Conservation (phyloP, 805 yeast species). For the Candida corydali region DNA sequence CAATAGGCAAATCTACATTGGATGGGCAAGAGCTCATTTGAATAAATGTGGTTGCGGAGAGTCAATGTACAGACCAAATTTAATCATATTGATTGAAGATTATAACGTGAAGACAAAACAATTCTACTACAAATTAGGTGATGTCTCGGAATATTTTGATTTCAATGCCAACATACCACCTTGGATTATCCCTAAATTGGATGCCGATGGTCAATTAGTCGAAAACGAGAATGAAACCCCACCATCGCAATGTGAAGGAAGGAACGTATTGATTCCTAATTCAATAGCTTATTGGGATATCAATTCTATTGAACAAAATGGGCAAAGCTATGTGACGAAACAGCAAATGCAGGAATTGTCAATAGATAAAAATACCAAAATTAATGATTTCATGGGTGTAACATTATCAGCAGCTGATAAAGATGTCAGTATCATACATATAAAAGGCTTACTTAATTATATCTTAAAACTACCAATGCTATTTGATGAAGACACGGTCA, state of each 20-base stretch:
- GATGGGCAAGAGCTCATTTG: slow-evolving; percentile 39
- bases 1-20: slow-evolving; percentile 33
- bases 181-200: slow-evolving; percentile 19
- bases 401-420: slow-evolving; percentile 34
- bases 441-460: slow-evolving; percentile 26
- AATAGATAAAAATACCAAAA: slow-evolving; percentile 8
- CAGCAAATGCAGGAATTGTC: too few relatives aligned
- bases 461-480: slow-evolving; percentile 7
- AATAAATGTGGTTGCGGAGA: slow-evolving; percentile 36
- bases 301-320: slow-evolving; percentile 10
- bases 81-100: slow-evolving; percentile 30
- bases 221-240: slow-evolving; percentile 22
- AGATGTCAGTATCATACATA: slow-evolving; percentile 31
- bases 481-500: slow-evolving; percentile 6
- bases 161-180: slow-evolving; percentile 24
- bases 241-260: slow-evolving; percentile 27
- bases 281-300: slow-evolving; percentile 28
- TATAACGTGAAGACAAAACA: slow-evolving; percentile 14
- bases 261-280: slow-evolving; percentile 32
- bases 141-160: slow-evolving; percentile 29
- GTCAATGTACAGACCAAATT: slow-evolving; percentile 37
- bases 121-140: slow-evolving; percentile 16
- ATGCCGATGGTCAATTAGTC: slow-evolving; percentile 18
- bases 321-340: too few relatives aligned
- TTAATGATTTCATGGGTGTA: slow-evolving; percentile 28